Evolutionary conservation across 257 asterid genomes (phyloP).

Genomic region (Ilex aquifolium): DNA sequence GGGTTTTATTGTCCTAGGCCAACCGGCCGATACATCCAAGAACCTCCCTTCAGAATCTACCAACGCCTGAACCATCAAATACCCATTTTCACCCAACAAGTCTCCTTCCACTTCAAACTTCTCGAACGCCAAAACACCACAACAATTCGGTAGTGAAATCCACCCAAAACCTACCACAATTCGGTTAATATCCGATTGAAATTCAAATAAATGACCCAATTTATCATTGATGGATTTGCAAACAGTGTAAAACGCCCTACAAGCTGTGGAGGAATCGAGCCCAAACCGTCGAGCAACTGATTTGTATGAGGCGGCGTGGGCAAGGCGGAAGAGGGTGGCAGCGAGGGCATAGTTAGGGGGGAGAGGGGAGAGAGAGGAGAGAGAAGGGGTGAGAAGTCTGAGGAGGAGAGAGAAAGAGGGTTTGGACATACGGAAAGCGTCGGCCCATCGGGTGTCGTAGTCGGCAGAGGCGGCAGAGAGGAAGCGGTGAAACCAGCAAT

Average conservation of each 20-base stretch:
- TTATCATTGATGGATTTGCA: constrained; percentile 70
- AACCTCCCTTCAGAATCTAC: constrained; percentile 95
- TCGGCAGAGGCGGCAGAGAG: constrained; percentile 39
- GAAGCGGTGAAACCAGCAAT: constrained; percentile 58
- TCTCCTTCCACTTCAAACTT: constrained; percentile 48
- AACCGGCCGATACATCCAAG: constrained; percentile 86
- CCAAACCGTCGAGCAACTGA: constrained; percentile 60
- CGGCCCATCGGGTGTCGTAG: constrained; percentile 62
- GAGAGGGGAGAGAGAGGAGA: constrained; percentile 50
- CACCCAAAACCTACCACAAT: constrained; percentile 78
- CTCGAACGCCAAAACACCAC: constrained; percentile 78
- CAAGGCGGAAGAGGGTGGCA: constrained; percentile 61
- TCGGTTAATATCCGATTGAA: constrained; percentile 61
- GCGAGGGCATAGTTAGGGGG: constrained; percentile 60
- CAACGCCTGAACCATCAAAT: constrained; percentile 70
- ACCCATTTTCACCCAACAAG: constrained; percentile 31
- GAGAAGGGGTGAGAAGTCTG: constrained; percentile 60
- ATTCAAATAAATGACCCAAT: constrained; percentile 76
- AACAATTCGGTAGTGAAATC: constrained; percentile 86
- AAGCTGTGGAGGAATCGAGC: constrained; percentile 47
- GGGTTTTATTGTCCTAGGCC: constrained; percentile 61
- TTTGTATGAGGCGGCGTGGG: constrained; percentile 63
- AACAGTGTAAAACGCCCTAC: constrained; percentile 68
- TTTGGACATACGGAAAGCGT: constrained; percentile 60
- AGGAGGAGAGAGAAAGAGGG: constrained; percentile 78